phyloP scores from a whole-genome alignment of 371 early-diverging fungal genomes.

The Sporodiniella umbellata region DNA sequence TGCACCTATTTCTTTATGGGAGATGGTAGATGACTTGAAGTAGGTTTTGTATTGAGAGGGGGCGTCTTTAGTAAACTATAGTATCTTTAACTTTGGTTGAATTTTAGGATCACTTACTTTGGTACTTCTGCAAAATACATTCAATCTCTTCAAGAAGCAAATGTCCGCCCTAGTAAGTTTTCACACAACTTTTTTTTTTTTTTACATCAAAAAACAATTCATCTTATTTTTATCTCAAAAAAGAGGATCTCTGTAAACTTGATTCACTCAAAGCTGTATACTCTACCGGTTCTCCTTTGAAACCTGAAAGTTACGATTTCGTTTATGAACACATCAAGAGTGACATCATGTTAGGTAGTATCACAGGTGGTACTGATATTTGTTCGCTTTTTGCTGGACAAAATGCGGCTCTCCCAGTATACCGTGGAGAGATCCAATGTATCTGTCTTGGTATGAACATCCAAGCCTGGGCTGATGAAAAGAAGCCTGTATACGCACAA shows the following conservation, averaged over 20 bases:
- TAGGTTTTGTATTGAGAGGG: conserved; percentile 8
- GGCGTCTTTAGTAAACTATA: no score
- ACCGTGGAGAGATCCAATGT: conserved; percentile 94
- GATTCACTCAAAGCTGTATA: conserved; percentile 74
- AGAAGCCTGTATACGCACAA: conserved; percentile 70
- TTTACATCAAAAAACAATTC: no score
- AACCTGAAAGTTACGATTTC: conserved; percentile 89
- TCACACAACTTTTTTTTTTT: no score
- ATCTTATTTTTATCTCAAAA: neutral
- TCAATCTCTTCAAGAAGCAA: conserved; percentile 82
- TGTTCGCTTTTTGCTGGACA: conserved; percentile 93
- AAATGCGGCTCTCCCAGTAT: conserved; percentile 83
- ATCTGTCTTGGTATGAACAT: conserved; percentile 92
- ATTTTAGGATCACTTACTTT: conserved; percentile 82
- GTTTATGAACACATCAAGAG: conserved; percentile 81
- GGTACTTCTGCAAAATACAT: conserved; percentile 96
- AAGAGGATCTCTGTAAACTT: conserved; percentile 51
- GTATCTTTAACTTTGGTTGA: no score
- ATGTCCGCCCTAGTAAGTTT: conserved; percentile 57
- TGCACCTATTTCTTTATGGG: conserved; percentile 71
- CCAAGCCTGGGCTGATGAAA: conserved; percentile 79
- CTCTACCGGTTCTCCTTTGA: conserved; percentile 94
- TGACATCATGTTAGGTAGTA: conserved; percentile 84
- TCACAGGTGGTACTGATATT: conserved; percentile 97
- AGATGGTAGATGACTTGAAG: conserved; percentile 71